These are phyloP conservation scores for Kondoa subrosea DNA, from an alignment of 768 basidiomycete species.

Conservation along the genomic window DNA sequence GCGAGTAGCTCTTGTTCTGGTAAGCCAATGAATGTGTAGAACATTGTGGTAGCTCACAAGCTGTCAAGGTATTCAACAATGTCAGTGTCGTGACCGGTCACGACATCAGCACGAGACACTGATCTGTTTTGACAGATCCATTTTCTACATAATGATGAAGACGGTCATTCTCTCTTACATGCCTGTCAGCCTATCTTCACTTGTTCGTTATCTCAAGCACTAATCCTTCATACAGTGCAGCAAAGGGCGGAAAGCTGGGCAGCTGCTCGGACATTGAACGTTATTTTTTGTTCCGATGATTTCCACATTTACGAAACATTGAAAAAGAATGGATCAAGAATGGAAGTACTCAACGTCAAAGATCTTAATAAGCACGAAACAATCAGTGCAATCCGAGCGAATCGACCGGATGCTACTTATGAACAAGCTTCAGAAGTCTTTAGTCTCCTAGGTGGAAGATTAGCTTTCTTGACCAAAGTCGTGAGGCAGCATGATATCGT, in stretches of 20 bases:
- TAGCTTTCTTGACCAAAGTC: constrained; percentile 57
- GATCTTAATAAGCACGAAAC: constrained; percentile 51
- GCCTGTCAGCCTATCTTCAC: constrained; percentile 79
- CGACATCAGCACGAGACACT: no score
- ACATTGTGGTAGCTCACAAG: constrained; percentile 32
- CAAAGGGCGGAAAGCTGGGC: no score
- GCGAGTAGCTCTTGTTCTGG: neutral
- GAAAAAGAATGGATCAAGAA: constrained; percentile 53
- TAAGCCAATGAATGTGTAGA: neutral
- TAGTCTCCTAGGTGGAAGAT: constrained; percentile 52
- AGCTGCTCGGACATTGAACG: no score
- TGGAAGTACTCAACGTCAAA: constrained; percentile 59
- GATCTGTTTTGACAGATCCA: neutral
- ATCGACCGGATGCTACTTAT: constrained; percentile 37
- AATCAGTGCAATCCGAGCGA: constrained; percentile 41
- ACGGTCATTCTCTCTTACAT: constrained; percentile 58
- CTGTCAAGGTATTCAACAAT: constrained; percentile 72
- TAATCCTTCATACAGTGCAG: no score
- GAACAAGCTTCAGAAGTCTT: constrained; percentile 39
- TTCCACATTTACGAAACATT: constrained; percentile 61
- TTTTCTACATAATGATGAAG: constrained; percentile 41
- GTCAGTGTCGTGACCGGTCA: constrained; percentile 29
- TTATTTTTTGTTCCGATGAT: constrained; percentile 74
- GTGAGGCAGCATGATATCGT: constrained; percentile 48
- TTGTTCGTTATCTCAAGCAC: no score